phyloP scores from a whole-genome alignment of 768 basidiomycete genomes.

The Paxillus involutus region DNA sequence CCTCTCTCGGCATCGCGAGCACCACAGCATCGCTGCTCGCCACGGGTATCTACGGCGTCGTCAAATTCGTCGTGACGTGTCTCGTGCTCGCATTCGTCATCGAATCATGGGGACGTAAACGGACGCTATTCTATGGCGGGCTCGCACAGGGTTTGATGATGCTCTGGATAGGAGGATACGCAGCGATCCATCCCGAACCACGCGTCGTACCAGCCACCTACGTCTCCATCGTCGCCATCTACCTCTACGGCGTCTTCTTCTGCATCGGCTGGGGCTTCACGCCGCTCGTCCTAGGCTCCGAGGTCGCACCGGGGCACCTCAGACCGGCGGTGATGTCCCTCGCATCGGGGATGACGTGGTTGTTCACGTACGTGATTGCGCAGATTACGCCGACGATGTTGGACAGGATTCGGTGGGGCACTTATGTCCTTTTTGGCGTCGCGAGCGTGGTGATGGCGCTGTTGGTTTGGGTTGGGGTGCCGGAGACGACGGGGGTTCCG shows the following conservation, averaged over 20 bases:
- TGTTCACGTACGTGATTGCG: conserved; percentile 38
- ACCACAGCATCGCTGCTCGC: conserved; percentile 35
- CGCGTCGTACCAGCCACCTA: conserved; percentile 31
- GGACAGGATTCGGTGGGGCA: conserved; percentile 24
- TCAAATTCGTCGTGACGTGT: conserved; percentile 34
- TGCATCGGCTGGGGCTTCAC: conserved; percentile 34
- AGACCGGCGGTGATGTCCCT: conserved; percentile 32
- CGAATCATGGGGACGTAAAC: conserved; percentile 40
- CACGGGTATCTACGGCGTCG: conserved; percentile 41
- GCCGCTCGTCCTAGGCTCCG: conserved; percentile 34
- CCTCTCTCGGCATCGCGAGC: conserved; percentile 32
- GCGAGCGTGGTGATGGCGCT: conserved; percentile 28
- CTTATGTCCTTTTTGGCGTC: conserved; percentile 34
- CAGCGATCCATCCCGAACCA: conserved; percentile 27
- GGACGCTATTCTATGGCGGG: conserved; percentile 36
- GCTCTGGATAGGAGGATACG: conserved; percentile 36
- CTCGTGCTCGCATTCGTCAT: conserved; percentile 37
- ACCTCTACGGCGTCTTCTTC: conserved; percentile 37
- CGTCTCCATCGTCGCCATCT: conserved; percentile 35
- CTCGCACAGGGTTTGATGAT: conserved; percentile 36
- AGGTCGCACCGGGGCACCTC: conserved; percentile 38
- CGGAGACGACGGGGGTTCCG: conserved; percentile 40
- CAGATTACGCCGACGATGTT: conserved; percentile 40
- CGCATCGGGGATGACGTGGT: conserved; percentile 33
- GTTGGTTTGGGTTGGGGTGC: conserved; percentile 38